Evolutionary conservation across 345 rosid genomes (phyloP), one percentile per base, ranked within the genome.

Genomic region (Odontarrhena argentea): DNA sequence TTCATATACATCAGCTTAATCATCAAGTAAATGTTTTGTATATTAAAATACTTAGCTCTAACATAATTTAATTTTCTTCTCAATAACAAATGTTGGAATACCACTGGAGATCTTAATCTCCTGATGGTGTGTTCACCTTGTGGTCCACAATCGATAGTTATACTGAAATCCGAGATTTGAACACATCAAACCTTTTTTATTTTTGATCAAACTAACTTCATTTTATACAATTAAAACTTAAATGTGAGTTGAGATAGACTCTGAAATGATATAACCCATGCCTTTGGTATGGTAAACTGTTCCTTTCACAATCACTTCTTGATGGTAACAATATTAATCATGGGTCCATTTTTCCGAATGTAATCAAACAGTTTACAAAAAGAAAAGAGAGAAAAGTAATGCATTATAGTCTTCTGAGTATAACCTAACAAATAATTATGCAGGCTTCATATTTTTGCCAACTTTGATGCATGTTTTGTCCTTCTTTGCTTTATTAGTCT

Each of bases 331-430:
- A 14, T 25, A 50, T 11, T 18, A 65, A 65, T 34, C 9, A 7
- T 50, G 60, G 60, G 71, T 65, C 76, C 67, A 72, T 50, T 34
- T 41, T 64, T 51, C 60, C 32, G 12, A 40, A 65, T 42, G 42
- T 57, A 45, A 57, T 65, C 55, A 50, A 65, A 35, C 67, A 65
- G 13, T 51, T 43, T 65, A 44, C 55, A 41, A 56, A 71, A 71
- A 40, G 46, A 13, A 56, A 32, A 72, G 66, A 13, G 60, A 57
- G 14, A 35, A 49, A 48, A 42, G 41, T 43, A 49, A n/a, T 40
- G 24, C 60, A 65, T 34, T 43, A 32, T 36, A 44, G 32, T 52
- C 53, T 53, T 44, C 15, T 24, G 12, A 24, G 41, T 22, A 6
- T 13, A 48, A 65, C 51, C 60, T 65, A 42, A 56, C 32, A 42